A percentile compares a stretch with the other conserved stretches of the same genome.
Evolutionary conservation across 148 eudicot species (phyloP).

Genomic region (Arbutus unedo): DNA sequence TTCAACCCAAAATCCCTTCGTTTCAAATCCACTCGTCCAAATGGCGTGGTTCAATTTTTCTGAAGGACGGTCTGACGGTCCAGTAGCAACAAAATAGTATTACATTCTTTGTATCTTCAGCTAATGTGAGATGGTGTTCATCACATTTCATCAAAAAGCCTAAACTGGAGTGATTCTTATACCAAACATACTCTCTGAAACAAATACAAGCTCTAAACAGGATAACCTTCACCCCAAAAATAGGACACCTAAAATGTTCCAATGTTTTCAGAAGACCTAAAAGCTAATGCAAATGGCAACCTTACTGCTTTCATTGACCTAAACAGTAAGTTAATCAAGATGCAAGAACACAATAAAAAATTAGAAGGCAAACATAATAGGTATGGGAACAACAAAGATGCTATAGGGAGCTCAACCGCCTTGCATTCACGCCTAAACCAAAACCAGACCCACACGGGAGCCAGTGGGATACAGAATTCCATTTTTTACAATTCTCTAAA

Average conservation of each 20-base stretch:
- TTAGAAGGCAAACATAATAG: neutral
- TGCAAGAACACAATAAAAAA: neutral
- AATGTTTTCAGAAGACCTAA: neutral
- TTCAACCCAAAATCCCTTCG: neutral
- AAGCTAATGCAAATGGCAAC: neutral
- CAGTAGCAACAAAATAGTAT: neutral
- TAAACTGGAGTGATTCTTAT: neutral
- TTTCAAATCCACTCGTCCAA: neutral
- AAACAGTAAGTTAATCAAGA: neutral
- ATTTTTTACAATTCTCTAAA: neutral
- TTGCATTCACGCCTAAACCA: neutral
- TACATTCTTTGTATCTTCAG: neutral
- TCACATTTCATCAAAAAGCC: conserved; percentile 3
- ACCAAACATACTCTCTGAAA: neutral
- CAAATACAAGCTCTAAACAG: neutral
- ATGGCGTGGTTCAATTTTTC: neutral
- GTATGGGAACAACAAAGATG: neutral
- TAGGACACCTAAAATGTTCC: neutral
- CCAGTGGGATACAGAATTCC: neutral
- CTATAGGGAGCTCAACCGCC: neutral
- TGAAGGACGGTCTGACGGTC: neutral
- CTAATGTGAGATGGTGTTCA: neutral
- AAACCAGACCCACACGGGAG: neutral
- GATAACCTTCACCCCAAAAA: neutral
- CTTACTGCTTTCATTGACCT: neutral